These are phyloP conservation scores for Sporopachydermia quercuum DNA, from an alignment of 805 yeast genomes.

Conservation along the genomic window DNA sequence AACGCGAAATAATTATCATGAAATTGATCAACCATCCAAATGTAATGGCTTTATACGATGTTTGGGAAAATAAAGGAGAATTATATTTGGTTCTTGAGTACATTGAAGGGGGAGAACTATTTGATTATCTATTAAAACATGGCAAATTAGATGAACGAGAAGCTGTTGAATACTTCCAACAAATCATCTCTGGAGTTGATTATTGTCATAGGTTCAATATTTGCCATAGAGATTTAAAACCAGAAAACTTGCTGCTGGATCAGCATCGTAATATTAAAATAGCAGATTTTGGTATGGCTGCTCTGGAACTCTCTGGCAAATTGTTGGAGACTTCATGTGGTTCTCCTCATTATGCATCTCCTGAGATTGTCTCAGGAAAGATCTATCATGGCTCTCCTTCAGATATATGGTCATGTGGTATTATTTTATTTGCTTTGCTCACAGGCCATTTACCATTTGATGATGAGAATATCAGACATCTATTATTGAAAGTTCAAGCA, in stretches of 20 bases:
- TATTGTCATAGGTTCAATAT: constrained; percentile 79
- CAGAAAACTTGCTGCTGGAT: constrained; percentile 69
- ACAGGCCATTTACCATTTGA: constrained; percentile 96
- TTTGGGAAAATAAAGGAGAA: constrained; percentile 77
- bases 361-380: constrained; percentile 91
- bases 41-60: constrained; percentile 67
- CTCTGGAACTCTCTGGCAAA: constrained; percentile 70
- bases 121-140: constrained; percentile 76
- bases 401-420: constrained; percentile 98
- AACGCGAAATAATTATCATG: constrained; percentile 76
- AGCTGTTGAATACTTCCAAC: constrained; percentile 80
- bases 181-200: constrained; percentile 67
- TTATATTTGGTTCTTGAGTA: constrained; percentile 82
- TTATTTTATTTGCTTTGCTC: constrained; percentile 79
- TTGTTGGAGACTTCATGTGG: constrained; percentile 92
- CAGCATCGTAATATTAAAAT: constrained; percentile 79
- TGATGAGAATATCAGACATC: constrained; percentile 82
- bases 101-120: constrained; percentile 94
- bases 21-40: constrained; percentile 65
- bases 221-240: constrained; percentile 79
- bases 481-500: constrained; percentile 78
- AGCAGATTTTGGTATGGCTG: constrained; percentile 99
- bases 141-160: constrained; percentile 83
- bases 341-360: constrained; percentile 96
- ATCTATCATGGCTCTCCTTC: constrained; percentile 94